phyloP scores from a whole-genome alignment of 1,139 yeast genomes.

The Yamadazyma triangularis region DNA sequence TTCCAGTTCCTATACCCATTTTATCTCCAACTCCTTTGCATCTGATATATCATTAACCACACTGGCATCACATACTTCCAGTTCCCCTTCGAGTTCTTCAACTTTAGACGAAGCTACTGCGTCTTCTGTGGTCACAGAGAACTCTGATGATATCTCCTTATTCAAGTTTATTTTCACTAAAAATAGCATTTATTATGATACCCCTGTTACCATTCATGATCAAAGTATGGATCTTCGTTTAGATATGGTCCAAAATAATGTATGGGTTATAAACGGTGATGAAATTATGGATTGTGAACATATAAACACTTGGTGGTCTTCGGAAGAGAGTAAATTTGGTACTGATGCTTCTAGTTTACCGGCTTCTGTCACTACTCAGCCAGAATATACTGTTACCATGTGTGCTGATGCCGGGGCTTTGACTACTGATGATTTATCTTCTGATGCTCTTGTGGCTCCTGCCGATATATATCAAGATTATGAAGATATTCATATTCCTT shows the following conservation, averaged over 20 bases:
- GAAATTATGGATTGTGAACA: slow-evolving; percentile 20
- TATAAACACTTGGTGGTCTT: slow-evolving; percentile 17
- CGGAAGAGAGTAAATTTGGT: slow-evolving; percentile 11
- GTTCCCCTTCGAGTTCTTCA: slow-evolving; percentile 1
- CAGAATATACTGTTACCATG: slow-evolving; percentile 18
- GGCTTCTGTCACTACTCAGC: slow-evolving; percentile 14
- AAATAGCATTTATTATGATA: slow-evolving; percentile 12
- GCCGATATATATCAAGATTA: slow-evolving; percentile 13
- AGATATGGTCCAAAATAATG: slow-evolving; percentile 32
- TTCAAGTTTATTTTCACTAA: slow-evolving; percentile 19
- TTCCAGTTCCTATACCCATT: slow-evolving; percentile 10
- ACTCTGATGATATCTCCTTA: slow-evolving; percentile 12
- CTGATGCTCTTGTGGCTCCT: slow-evolving; percentile 7
- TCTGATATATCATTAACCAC: slow-evolving; percentile 3
- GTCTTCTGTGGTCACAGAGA: slow-evolving; percentile 13
- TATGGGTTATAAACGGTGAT: slow-evolving; percentile 32
- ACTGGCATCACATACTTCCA: too few species aligned
- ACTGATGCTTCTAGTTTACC: slow-evolving; percentile 11
- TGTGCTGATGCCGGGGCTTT: slow-evolving; percentile 29
- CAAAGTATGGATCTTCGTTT: slow-evolving; percentile 20
- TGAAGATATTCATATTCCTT: slow-evolving; percentile 20
- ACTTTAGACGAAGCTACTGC: slow-evolving; percentile 3
- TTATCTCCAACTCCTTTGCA: slow-evolving; percentile 11
- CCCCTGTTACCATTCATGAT: slow-evolving; percentile 8
- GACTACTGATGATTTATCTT: slow-evolving; percentile 7